Evolutionary conservation across 352 stramenopile genomes (phyloP).

Genomic region (Phytophthora pini): DNA sequence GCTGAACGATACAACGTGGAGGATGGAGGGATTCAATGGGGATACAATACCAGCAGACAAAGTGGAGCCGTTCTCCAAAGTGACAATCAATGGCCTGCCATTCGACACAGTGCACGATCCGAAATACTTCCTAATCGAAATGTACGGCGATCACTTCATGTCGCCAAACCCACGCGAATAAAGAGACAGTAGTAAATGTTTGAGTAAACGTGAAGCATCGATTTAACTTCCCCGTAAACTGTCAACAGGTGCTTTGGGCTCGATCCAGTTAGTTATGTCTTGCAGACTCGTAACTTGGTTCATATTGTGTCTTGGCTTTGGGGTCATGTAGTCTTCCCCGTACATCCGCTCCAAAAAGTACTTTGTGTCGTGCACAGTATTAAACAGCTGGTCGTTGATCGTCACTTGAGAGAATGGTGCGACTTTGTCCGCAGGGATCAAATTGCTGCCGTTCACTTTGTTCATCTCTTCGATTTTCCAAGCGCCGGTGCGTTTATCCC

Average conservation of each 20-base stretch:
- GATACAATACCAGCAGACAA: constrained; percentile 24
- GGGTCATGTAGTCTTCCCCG: constrained; percentile 39
- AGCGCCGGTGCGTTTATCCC: neutral
- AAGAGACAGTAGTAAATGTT: neutral
- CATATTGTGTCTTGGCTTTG: constrained; percentile 12
- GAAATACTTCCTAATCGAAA: constrained; percentile 39
- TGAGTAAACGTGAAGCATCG: neutral
- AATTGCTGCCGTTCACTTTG: constrained; percentile 14
- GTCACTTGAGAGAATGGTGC: constrained; percentile 25
- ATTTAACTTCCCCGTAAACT: neutral
- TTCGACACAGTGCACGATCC: constrained; percentile 48
- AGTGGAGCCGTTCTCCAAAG: constrained; percentile 33
- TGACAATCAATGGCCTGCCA: constrained; percentile 39
- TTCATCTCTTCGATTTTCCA: constrained; percentile 38
- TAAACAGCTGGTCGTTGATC: constrained; percentile 36
- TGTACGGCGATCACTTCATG: constrained; percentile 49
- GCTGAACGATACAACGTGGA: constrained; percentile 13
- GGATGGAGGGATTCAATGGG: constrained; percentile 26
- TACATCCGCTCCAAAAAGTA: constrained; percentile 45
- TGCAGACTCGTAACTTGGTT: neutral
- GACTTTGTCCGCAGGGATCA: constrained; percentile 30
- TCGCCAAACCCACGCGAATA: constrained; percentile 26
- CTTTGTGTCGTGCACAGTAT: constrained; percentile 37
- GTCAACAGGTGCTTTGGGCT: neutral
- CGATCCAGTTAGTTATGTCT: neutral